Conservation (phyloP, 2,329 filamentous ascomycete species). For the Penicillium sp. region DNA sequence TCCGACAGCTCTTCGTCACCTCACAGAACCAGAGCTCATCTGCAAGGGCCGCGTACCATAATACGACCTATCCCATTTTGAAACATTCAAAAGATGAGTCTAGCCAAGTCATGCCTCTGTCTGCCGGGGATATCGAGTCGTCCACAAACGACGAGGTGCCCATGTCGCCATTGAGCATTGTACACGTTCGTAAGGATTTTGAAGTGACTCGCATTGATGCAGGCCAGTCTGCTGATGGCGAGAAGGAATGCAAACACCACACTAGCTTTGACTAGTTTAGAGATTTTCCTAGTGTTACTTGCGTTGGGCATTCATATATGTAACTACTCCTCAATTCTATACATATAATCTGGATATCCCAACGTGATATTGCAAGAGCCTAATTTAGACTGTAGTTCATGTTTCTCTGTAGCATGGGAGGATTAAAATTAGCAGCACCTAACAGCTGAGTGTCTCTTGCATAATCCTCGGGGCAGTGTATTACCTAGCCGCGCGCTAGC, state of each 20-base stretch:
- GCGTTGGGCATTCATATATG: no score
- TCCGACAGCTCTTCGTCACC: slow-evolving; percentile 16
- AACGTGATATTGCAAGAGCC: no score
- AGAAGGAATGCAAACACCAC: neutral
- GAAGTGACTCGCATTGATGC: neutral
- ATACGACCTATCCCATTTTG: neutral
- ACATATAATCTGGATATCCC: neutral
- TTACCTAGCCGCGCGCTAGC: no score
- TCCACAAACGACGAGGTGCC: neutral
- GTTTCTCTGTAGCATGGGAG: no score
- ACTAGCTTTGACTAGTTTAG: neutral
- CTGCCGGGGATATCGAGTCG: neutral
- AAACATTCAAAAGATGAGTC: neutral
- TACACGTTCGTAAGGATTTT: slow-evolving; percentile 7
- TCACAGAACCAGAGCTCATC: slow-evolving; percentile 6
- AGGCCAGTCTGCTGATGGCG: neutral
- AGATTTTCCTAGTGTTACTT: neutral
- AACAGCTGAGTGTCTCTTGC: no score
- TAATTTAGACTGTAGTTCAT: no score
- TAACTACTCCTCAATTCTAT: neutral
- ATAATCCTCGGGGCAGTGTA: no score
- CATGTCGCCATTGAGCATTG: slow-evolving; percentile 3
- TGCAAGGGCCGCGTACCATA: neutral
- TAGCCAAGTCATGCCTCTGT: neutral
- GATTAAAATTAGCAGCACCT: no score